Conservation (phyloP, 2,329 filamentous ascomycete species). For the Ascocoryne sarcoides region DNA sequence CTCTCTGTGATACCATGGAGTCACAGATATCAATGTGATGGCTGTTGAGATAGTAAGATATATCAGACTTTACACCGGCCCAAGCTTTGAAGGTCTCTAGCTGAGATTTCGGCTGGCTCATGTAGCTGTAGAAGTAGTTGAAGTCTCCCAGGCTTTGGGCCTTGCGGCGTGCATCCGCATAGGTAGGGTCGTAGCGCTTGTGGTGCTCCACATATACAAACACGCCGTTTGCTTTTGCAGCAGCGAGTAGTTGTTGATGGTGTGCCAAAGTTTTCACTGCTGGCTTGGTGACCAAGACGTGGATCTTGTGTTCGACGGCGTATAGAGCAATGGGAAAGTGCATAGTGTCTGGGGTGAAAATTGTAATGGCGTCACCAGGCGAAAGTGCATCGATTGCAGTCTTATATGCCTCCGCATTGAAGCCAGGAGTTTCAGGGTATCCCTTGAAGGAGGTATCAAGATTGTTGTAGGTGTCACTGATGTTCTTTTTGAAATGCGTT, state of each 20-base stretch:
- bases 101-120: slow-evolving; percentile 25
- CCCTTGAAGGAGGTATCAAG: slow-evolving; percentile 81
- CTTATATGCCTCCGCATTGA: slow-evolving; percentile 80
- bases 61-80: slow-evolving; percentile 83
- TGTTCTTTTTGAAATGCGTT: slow-evolving; percentile 80
- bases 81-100: slow-evolving; percentile 28
- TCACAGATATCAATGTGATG: slow-evolving; percentile 92
- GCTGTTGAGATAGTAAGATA: slow-evolving; percentile 92
- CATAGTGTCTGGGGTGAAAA: slow-evolving; percentile 91
- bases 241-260: slow-evolving; percentile 67
- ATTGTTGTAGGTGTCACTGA: slow-evolving; percentile 77
- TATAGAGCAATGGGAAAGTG: slow-evolving; percentile 90
- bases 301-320: slow-evolving; percentile 77
- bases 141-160: slow-evolving; percentile 78
- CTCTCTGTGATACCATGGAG: slow-evolving; percentile 69
- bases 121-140: slow-evolving; percentile 95
- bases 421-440: slow-evolving; percentile 64
- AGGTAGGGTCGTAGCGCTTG: slow-evolving; percentile 91
- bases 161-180: slow-evolving; percentile 75
- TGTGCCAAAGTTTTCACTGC: slow-evolving; percentile 77
- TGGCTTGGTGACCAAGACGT: slow-evolving; percentile 91
- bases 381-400: slow-evolving; percentile 74
- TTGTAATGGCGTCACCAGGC: slow-evolving; percentile 82
- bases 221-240: slow-evolving; percentile 64
- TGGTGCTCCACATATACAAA: slow-evolving; percentile 95